Evolutionary conservation across 2,329 filamentous ascomycete species (phyloP), one percentile per base, ranked within the genome.

Genomic region (Acrodontium crateriforme): DNA sequence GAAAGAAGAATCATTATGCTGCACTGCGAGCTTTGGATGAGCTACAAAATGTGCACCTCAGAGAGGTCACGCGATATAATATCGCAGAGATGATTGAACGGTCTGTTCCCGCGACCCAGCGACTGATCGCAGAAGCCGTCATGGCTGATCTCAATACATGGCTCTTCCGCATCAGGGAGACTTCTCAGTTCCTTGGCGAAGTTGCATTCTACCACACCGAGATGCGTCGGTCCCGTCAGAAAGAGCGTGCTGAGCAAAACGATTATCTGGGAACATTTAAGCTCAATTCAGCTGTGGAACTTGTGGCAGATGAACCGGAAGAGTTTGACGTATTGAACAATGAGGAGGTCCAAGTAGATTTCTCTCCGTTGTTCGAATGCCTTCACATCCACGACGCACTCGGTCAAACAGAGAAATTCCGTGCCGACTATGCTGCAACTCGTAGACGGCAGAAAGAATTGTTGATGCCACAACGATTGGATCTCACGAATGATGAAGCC

Each of bases 81-180:
- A 77, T 98, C 39, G 89, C 89, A 17, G 83, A 91, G 49, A 73
- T 93, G 61, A 95, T 98, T 39, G 87, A 94, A 53, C 84, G 83
- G 43, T 95, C 87, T 1, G 87, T 95, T 17, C 89, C 89, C 1
- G 75, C 81, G 3, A 94, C 84, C 1, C 84, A 93, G 47, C 84
- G 82, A 46, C 74, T 82, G 27, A 94, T 98, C 31, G 87, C 87
- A 3, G 87, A 95, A 55, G 84, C 85, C 9, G 89, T 98, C 41
- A 95, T 95, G 83, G 79, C 73, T 2, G 89, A 98, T 55, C 59
- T 98, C 30, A 95, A 95, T 49, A 94, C 84, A 1, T 98, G 89
- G 89, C 65, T 98, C 7, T 98, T 79, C 47, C 76, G 82, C 13
- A 92, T 98, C 38, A 75, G 89, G 45, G 89, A 98, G 54, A 92